A percentile compares a stretch with the other conserved stretches of the same genome.
Evolutionary conservation across 148 eudicot genomes (phyloP).

Genomic region (Fallopia convolvulus): DNA sequence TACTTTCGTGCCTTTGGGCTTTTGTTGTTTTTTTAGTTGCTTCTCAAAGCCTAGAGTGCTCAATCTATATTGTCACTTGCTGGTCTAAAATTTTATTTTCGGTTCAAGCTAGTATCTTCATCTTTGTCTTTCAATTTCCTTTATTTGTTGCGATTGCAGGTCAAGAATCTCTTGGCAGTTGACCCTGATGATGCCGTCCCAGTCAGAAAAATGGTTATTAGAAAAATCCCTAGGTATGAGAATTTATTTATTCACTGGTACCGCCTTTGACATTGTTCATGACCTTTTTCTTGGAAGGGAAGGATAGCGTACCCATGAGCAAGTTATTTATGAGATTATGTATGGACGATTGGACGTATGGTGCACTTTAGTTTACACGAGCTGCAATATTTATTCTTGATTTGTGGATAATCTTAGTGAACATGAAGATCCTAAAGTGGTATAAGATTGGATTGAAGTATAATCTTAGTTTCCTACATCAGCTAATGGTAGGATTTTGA

Average conservation of each 20-base stretch:
- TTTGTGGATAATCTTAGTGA: background rate
- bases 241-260: background rate
- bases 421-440: background rate
- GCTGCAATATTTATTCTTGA: background rate
- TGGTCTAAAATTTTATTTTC: background rate
- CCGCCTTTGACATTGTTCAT: background rate
- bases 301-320: background rate
- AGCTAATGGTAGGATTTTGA: background rate
- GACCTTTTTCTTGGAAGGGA: background rate
- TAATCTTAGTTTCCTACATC: background rate
- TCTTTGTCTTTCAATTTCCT: constrained; percentile 1
- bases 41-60: background rate
- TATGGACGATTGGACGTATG: background rate
- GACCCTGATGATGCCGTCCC: constrained; percentile 75
- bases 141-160: constrained; percentile 32
- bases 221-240: constrained; percentile 80
- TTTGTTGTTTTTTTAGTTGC: background rate
- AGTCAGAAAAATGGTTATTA: constrained; percentile 62
- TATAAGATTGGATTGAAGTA: background rate
- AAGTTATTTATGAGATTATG: constrained; percentile 1
- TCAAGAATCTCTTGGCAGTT: constrained; percentile 76
- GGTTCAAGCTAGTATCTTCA: background rate
- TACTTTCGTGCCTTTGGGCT: background rate
- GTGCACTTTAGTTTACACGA: background rate
- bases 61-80: background rate